Base-by-base conservation (phyloP, 768 basidiomycete species). In the Lactarius hengduanensis region DNA sequence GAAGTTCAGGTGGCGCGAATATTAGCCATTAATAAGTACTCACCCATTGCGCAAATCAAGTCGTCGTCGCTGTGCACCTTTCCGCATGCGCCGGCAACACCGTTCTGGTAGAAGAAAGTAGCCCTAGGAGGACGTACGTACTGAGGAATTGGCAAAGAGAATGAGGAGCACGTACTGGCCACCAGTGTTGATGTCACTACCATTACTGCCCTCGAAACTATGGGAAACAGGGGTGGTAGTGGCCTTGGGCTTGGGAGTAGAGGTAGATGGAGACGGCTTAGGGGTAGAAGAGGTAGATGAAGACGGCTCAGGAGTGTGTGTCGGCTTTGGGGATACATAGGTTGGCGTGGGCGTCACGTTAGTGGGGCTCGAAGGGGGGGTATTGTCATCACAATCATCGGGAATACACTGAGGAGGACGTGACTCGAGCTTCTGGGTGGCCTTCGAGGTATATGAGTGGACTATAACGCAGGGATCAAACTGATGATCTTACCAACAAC, bases 11-110 rank as follows among this genome's bases (percentile, higher is more conserved):
- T 7, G 18, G 15, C 22, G 36, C 16, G 6, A 18, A 20, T 30
- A 18, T 28, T 54, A 10, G 2, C 28, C 20, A 45, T 8, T 8
- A 26, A 36, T 53, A 22, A 38, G 47, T 6, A 10, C 83, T 71
- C 70, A 85, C 88, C 83, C 30, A 92, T 82, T 43, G 90, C 90
- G 71, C 81, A 85, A 71, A 92, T 82, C 43, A 79, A 59, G 70
- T 79, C 87, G 32, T 16, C 71, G 77, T 96, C 95, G 2, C 72
- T 64, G 81, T 85, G 75, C 40, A 78, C 72, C 36, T 61, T 69
- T 55, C 95, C 96, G 76, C 96, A 97, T 7, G 92, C 90, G 62
- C 95, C 95, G 9, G 90, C 80, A 45, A 80, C 80, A 57, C 89
- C 90, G 57, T 84, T 78, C 80, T 79, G 78, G 65, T 18, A 63